Base-by-base conservation (phyloP, 768 basidiomycete genomes). In the Boletus sp. region DNA sequence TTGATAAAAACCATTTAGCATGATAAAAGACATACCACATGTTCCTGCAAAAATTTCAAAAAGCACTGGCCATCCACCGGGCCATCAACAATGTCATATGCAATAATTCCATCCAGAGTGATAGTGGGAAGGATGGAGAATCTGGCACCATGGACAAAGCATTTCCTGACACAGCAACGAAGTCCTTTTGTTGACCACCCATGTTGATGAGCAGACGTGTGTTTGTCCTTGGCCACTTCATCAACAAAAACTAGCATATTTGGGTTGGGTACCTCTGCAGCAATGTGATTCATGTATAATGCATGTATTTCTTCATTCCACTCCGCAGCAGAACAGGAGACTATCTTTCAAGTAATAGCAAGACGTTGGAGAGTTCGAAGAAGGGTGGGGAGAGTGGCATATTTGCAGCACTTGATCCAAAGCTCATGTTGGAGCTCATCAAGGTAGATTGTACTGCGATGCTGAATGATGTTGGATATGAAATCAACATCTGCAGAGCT, bases 81-180 rank as follows among this genome's bases (percentile, higher is more conserved):
- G 0, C 58, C 60, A 8, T 65, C 45, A n/a, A 67, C 13, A 4
- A 66, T 55, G 21, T 67, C 30, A 14, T 62, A 52, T 10, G 50
- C 33, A 25, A 67, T 51, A 17, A 66, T 64, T 1, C 60, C 56
- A 53, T 67, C 51, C 0, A 66, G 56, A 0, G 50, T 58, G 19
- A 67, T 57, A 7, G 55, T 40, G 1, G 61, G 57, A 17, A 67
- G 33, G 15, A 67, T 64, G n/a, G n/a, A n/a, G n/a, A n/a, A n/a
- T n/a, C n/a, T n/a, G n/a, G n/a, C n/a, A n/a, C n/a, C n/a, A n/a
- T 2, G 7, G 1, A 65, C 42, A 54, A 66, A 68, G n/a, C 27
- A 37, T 17, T 43, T 30, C 1, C 38, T n/a, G 8, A 32, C 5
- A n/a, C 30, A 37, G 19, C 53, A 32, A 4, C 15, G 13, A 10